Conservation (phyloP, 2,329 filamentous ascomycete genomes). For the Xylariaceae sp. region DNA sequence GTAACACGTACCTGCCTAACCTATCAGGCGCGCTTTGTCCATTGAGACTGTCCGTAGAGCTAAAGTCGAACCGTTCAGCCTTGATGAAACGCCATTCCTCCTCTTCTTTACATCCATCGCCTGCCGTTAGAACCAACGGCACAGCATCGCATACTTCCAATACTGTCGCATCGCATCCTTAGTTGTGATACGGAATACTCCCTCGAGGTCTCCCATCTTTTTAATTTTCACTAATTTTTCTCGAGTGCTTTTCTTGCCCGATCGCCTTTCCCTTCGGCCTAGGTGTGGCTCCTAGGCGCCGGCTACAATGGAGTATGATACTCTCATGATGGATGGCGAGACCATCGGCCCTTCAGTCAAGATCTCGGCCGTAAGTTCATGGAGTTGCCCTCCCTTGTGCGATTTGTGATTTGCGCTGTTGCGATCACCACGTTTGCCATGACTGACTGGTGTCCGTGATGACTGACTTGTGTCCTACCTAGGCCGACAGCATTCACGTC, state of each 20-base stretch:
- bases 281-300: neutral
- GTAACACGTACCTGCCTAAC: no score
- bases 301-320: slow-evolving; percentile 51
- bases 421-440: neutral
- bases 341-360: slow-evolving; percentile 53
- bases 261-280: neutral
- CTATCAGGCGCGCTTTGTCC: neutral
- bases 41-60: neutral
- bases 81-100: slow-evolving; percentile 9
- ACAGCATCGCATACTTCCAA: neutral
- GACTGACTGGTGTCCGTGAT: slow-evolving; percentile 22
- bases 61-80: neutral
- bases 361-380: slow-evolving; percentile 49
- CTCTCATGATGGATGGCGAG: slow-evolving; percentile 56
- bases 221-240: no score
- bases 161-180: neutral
- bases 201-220: neutral
- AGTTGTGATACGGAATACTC: neutral
- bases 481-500: slow-evolving; percentile 77
- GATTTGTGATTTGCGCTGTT: neutral
- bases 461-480: slow-evolving; percentile 7
- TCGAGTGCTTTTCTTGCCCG: no score
- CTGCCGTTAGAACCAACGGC: neutral
- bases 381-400: neutral
- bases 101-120: neutral